Conservation (phyloP, 2,329 filamentous ascomycete species). For the Aureobasidium pullulans region DNA sequence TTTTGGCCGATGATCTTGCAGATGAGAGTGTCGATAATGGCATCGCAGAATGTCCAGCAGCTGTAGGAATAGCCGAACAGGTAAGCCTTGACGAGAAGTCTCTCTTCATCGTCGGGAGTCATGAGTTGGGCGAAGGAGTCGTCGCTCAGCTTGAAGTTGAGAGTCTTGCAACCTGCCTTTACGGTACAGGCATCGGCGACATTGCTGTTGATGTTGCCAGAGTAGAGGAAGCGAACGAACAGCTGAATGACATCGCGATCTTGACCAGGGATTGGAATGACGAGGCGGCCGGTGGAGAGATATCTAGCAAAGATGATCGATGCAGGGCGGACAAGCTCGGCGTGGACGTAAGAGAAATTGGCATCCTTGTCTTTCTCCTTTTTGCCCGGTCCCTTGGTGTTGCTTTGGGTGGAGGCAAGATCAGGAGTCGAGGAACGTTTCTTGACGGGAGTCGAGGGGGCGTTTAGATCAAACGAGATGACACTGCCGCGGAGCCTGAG, state of each 20-base stretch:
- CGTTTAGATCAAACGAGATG: not conserved
- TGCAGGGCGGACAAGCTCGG: not conserved
- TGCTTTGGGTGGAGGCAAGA: not conserved
- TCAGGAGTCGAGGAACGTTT: not conserved
- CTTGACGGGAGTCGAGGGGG: not conserved
- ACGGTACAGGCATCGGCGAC: not conserved
- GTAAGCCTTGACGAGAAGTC: not conserved
- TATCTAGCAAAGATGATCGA: not conserved
- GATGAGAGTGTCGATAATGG: not conserved
- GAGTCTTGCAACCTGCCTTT: not conserved
- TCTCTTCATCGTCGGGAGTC: not conserved
- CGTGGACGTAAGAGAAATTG: not conserved
- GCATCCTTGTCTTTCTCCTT: not conserved
- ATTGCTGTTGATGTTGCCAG: not conserved
- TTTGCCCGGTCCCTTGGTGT: too few relatives aligned
- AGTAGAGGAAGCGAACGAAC: slow-evolving; percentile 4
- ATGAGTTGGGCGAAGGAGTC: not conserved
- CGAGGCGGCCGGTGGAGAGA: not conserved
- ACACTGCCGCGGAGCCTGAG: not conserved
- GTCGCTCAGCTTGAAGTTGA: not conserved
- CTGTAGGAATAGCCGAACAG: not conserved
- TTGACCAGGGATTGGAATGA: not conserved
- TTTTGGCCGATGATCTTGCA: not conserved
- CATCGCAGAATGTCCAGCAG: not conserved
- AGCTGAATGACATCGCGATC: not conserved